A percentile compares a stretch with the other conserved stretches of the same genome.
Conservation (phyloP, 176 grass and related monocot genomes). For the Pontederia paniculata region DNA sequence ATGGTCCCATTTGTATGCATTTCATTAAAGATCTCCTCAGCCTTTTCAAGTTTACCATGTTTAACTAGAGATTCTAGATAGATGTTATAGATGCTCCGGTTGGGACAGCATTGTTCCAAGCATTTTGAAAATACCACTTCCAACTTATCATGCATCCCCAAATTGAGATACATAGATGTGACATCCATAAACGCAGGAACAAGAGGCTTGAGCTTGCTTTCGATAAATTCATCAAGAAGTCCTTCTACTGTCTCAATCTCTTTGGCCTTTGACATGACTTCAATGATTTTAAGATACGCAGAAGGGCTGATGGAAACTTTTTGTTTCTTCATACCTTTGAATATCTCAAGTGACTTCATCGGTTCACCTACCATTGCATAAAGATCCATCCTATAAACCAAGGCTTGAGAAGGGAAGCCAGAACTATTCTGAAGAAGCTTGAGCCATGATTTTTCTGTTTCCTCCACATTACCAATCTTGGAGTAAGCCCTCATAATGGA, state of each 20-base stretch:
- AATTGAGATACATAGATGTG: constrained; percentile 72
- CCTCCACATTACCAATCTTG: constrained; percentile 70
- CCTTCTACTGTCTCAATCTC: constrained; percentile 49
- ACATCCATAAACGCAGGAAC: constrained; percentile 79
- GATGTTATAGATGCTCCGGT: constrained; percentile 60
- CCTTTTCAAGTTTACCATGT: constrained; percentile 44
- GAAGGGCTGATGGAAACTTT: constrained; percentile 47
- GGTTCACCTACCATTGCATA: constrained; percentile 43
- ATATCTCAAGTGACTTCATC: constrained; percentile 83
- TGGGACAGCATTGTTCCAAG: constrained; percentile 51
- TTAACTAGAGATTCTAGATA: constrained; percentile 75
- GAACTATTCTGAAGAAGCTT: constrained; percentile 45
- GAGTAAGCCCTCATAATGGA: constrained; percentile 84
- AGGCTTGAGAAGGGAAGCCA: constrained; percentile 56
- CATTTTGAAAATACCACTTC: constrained; percentile 58
- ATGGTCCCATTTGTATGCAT: constrained; percentile 71
- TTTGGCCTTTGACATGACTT: constrained; percentile 51
- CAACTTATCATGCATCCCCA: constrained; percentile 75
- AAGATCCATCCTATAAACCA: constrained; percentile 84
- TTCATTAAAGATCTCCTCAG: constrained; percentile 69
- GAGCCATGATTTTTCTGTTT: constrained; percentile 71
- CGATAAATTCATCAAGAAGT: constrained; percentile 62
- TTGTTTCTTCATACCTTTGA: constrained; percentile 65
- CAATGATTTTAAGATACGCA: constrained; percentile 91
- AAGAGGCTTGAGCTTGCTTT: constrained; percentile 67